Evolutionary conservation across 495 filamentous ascomycete species (phyloP), one percentile per base, ranked within the genome.

Genomic region (Neurospora intermedia): DNA sequence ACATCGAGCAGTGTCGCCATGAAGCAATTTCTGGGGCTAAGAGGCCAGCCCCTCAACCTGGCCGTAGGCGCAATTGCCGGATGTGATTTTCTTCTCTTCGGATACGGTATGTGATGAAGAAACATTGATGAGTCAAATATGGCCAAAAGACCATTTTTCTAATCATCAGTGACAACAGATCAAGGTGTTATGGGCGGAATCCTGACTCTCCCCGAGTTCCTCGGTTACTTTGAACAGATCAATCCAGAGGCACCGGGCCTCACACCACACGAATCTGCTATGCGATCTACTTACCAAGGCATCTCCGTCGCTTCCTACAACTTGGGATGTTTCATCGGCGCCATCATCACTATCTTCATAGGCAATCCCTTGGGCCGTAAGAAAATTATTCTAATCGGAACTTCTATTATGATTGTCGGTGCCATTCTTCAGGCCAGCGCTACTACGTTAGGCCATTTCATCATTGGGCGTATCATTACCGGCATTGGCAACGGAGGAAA

Each of bases 261-360:
- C 70, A 76, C 74, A 0, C 0, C 43, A 1, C 69, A 75, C 1
- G 79, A 83, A 54, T 76, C 81, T 41, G 83, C 81, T 13, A 76
- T 78, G 31, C 85, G 87, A 73, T 86, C 88, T 0, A 87, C 85
- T 16, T 88, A 85, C 59, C 88, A 90, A 79, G 89, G 89, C 82
- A 79, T 62, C 27, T 62, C 54, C 54, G 54, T 62, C 54, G 54
- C 54, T 15, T 84, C 86, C 15, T 94, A 93, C 83, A 91, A 93
- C 76, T 74, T 93, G n/a, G 91, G 92, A 18, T 94, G 91, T 79
- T 93, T 94, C 80, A 77, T 89, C 70, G 91, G 92, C 20, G 88
- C 92, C 6, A 83, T 93, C 70, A 77, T 89, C 69, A 89, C 87
- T 11, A 91, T 94, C 74, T 91, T 89, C 77, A 85, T 93, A 71